Conservation (phyloP, 2,329 filamentous ascomycete species). For the Fusarium kyushuense region DNA sequence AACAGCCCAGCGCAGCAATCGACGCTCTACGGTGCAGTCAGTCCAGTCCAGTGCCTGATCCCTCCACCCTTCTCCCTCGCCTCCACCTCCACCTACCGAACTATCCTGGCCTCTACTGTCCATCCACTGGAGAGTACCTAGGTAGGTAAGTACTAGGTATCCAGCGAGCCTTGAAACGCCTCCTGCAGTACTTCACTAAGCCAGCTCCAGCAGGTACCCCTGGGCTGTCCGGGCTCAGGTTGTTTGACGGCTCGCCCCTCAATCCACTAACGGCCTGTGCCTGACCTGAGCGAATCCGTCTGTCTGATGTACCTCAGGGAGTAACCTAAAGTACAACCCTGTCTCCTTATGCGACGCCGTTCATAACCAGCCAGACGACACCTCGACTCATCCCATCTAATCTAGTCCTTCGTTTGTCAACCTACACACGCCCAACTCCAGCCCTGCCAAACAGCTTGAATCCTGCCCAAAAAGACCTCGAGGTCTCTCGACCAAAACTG, state of each 20-base stretch:
- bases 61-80: conserved; percentile 23
- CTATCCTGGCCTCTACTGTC: conserved; percentile 21
- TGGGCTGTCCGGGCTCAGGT: neutral
- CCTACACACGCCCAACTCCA: conserved; percentile 20
- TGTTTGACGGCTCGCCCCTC: conserved; percentile 35
- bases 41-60: conserved; percentile 1
- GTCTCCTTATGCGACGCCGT: conserved; percentile 34
- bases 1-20: conserved; percentile 40
- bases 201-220: conserved; percentile 37
- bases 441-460: conserved; percentile 23
- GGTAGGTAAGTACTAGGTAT: no score
- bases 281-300: conserved; percentile 19
- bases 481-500: conserved; percentile 40
- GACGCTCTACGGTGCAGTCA: conserved; percentile 23
- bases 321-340: conserved; percentile 24
- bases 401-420: conserved; percentile 17
- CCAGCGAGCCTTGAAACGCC: conserved; percentile 28
- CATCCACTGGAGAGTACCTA: conserved; percentile 37
- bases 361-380: conserved; percentile 42
- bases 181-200: conserved; percentile 31
- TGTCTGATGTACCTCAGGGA: conserved; percentile 39
- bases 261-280: conserved; percentile 41
- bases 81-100: conserved; percentile 34
- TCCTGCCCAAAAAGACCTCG: conserved; percentile 30
- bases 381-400: conserved; percentile 34